These are phyloP conservation scores for Sphaerulina musiva DNA, from an alignment of 2,329 filamentous ascomycete species.

Conservation along the genomic window DNA sequence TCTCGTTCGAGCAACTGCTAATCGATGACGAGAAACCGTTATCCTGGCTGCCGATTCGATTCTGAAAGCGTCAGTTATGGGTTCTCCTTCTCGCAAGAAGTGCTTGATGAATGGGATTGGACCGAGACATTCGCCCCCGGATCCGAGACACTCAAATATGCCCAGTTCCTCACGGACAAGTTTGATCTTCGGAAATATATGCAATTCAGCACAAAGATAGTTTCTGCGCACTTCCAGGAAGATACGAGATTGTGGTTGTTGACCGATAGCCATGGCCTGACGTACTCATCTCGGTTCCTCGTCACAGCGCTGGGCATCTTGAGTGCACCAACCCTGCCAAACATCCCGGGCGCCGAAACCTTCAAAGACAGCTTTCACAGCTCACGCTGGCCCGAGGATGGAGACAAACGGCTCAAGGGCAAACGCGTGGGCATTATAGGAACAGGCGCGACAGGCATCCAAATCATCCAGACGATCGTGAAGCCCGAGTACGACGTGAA, in stretches of 20 bases:
- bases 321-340: conserved; percentile 31
- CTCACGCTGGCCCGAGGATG: conserved; percentile 33
- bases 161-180: conserved; percentile 43
- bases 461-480: conserved; percentile 31
- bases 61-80: conserved; percentile 43
- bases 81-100: conserved; percentile 39
- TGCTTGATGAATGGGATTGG: conserved; percentile 41
- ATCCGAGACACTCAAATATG: conserved; percentile 46
- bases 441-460: conserved; percentile 39
- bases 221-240: conserved; percentile 34
- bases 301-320: conserved; percentile 40
- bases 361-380: conserved; percentile 38
- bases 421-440: conserved; percentile 40
- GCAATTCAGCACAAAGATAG: conserved; percentile 38
- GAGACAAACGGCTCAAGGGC: conserved; percentile 25
- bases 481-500: conserved; percentile 26
- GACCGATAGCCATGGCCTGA: conserved; percentile 22
- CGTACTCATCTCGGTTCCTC: conserved; percentile 31
- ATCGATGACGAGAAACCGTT: conserved; percentile 37
- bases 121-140: conserved; percentile 32
- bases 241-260: conserved; percentile 31
- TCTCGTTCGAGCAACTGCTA: conserved; percentile 6
- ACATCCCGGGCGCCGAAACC: conserved; percentile 30
- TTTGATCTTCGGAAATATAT: conserved; percentile 38
- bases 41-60: conserved; percentile 44